These are phyloP conservation scores for Calonectria henricotiae DNA, from an alignment of 2,329 filamentous ascomycete genomes.

Conservation along the genomic window DNA sequence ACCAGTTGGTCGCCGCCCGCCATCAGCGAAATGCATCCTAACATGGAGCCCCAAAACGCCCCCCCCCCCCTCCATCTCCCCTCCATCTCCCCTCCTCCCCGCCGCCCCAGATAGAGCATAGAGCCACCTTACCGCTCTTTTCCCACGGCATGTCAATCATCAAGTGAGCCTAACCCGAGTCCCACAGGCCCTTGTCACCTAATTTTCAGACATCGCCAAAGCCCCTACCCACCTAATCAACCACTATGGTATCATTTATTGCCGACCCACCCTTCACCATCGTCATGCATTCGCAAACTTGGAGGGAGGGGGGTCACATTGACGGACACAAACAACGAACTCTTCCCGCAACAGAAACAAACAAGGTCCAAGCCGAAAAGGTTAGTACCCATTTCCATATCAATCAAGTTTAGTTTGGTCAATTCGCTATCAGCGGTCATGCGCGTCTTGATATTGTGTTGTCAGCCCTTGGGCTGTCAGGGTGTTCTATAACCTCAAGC, in stretches of 20 bases:
- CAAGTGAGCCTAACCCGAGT: not conserved
- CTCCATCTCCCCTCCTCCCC: not conserved
- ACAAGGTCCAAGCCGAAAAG: not conserved
- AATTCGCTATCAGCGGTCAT: not conserved
- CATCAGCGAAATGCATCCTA: not conserved
- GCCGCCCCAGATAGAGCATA: constrained; percentile 16
- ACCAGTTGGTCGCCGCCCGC: constrained; percentile 2
- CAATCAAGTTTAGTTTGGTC: not conserved
- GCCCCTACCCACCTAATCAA: not conserved
- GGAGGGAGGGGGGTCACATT: not conserved
- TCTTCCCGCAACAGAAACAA: constrained; percentile 1
- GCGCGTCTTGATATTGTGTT: not conserved
- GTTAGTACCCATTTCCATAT: not conserved
- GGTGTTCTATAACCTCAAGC: not conserved
- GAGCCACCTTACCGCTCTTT: constrained; percentile 35
- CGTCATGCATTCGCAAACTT: not conserved
- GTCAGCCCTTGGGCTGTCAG: not conserved
- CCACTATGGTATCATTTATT: too few relatives aligned
- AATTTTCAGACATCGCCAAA: not conserved
- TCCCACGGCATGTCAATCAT: not conserved
- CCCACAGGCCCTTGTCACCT: not conserved
- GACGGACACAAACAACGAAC: not conserved
- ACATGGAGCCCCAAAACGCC: constrained; percentile 10
- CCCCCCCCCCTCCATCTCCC: not conserved
- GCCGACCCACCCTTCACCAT: not conserved